Evolutionary conservation across 306 rosid species (phyloP).

Genomic region (Comarum palustre): DNA sequence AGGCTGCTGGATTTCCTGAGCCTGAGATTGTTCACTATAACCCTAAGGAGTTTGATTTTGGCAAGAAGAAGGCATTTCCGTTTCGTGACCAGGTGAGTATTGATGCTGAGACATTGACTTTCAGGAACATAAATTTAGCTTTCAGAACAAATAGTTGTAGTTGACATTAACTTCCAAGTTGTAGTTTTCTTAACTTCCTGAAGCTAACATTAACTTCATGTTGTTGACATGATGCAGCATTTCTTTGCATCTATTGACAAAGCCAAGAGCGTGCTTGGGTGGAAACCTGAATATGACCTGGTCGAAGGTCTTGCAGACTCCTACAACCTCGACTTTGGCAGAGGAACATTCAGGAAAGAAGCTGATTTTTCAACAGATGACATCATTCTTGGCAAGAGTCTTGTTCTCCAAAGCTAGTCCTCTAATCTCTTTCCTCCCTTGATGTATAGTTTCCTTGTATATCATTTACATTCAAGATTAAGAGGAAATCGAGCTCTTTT

Average conservation of each 20-base stretch:
- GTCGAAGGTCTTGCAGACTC: conserved; percentile 92
- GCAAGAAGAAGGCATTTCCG: conserved; percentile 90
- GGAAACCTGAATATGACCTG: conserved; percentile 64
- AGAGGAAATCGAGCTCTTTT: not conserved
- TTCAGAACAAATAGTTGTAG: not conserved
- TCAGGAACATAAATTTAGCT: not conserved
- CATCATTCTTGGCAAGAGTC: conserved; percentile 80
- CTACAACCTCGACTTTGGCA: conserved; percentile 79
- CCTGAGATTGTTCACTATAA: conserved; percentile 90
- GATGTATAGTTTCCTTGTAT: conserved; percentile 13
- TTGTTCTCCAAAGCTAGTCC: conserved; percentile 51
- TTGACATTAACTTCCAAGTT: too few species aligned
- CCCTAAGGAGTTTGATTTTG: conserved; percentile 87
- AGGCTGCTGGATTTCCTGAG: conserved; percentile 95
- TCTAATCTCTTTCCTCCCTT: not conserved
- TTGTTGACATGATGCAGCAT: conserved; percentile 52
- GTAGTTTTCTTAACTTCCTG: not conserved
- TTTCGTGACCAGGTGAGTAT: conserved; percentile 84
- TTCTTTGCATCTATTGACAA: conserved; percentile 88
- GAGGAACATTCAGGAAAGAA: conserved; percentile 86
- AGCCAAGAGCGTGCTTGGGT: conserved; percentile 78
- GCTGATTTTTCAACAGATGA: conserved; percentile 94
- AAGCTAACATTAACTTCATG: not conserved
- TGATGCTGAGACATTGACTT: not conserved
- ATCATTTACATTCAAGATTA: conserved; percentile 19